phyloP scores from a whole-genome alignment of 139 green algal genomes.

The Axilococcus clingmanii region DNA sequence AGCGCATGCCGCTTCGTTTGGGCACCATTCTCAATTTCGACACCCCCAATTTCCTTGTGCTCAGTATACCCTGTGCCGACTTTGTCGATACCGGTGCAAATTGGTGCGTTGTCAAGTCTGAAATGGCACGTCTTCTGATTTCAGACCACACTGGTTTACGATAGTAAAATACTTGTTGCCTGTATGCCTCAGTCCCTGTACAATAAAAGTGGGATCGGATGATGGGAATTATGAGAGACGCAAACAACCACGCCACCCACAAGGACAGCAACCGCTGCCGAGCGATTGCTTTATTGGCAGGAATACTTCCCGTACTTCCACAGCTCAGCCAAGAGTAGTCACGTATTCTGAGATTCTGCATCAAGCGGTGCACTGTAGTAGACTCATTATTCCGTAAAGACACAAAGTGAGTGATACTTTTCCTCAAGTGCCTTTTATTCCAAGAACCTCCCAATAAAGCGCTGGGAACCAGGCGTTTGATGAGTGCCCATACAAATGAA shows the following conservation, averaged over 20 bases:
- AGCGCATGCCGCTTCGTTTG: conserved; percentile 58
- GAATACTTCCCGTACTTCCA: too few species aligned
- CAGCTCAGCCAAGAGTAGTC: too few species aligned
- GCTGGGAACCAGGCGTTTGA: conserved; percentile 42
- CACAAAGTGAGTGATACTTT: conserved; percentile 35
- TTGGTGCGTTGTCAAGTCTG: conserved; percentile 23
- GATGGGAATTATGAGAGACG: conserved; percentile 62
- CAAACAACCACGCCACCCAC: conserved; percentile 73
- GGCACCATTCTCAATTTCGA: conserved; percentile 67
- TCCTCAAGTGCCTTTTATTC: conserved; percentile 30
- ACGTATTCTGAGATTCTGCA: conserved; percentile 40
- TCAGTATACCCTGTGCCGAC: conserved; percentile 30
- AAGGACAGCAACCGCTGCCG: conserved; percentile 27
- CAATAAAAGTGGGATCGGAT: conserved; percentile 79
- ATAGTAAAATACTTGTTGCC: conserved; percentile 73
- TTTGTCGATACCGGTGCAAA: conserved; percentile 15
- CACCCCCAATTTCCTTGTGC: conserved; percentile 51
- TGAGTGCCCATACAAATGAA: conserved; percentile 55
- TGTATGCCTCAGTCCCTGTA: conserved; percentile 76
- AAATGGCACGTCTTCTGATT: conserved; percentile 25
- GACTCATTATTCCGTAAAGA: conserved; percentile 58
- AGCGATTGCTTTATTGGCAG: conserved; percentile 5
- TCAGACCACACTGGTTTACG: conserved; percentile 73
- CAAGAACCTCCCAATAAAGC: conserved; percentile 42
- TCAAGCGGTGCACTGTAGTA: conserved; percentile 43